phyloP scores from a whole-genome alignment of 257 asterid species.

The Parsonsia alboflavescens region DNA sequence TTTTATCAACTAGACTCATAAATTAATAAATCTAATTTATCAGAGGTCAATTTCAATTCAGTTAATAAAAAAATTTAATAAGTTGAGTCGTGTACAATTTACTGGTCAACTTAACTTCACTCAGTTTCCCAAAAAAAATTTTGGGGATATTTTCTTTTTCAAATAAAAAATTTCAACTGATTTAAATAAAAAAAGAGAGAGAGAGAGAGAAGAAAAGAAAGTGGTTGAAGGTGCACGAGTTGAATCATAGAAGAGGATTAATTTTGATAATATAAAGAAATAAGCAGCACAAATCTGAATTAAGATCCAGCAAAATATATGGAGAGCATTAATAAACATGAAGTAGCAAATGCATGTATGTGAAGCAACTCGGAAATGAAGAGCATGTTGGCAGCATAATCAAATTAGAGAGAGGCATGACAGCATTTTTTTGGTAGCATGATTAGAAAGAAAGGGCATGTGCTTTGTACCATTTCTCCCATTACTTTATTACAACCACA shows the following conservation, averaged over 20 bases:
- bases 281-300: background rate
- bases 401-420: background rate
- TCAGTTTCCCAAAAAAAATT: no score
- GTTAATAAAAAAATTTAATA: no score
- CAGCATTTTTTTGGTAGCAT: conserved; percentile 6
- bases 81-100: no score
- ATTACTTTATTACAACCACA: conserved; percentile 3
- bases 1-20: no score
- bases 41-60: no score
- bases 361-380: background rate
- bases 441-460: conserved; percentile 9
- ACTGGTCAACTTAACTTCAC: no score
- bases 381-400: conserved; percentile 1
- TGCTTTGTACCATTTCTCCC: conserved; percentile 3
- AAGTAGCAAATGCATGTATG: background rate
- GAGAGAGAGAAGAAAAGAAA: no score
- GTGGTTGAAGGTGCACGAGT: background rate
- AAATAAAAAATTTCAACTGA: no score
- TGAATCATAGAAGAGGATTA: conserved; percentile 1
- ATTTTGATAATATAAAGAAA: background rate
- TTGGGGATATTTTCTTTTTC: no score
- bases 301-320: conserved; percentile 1
- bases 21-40: no score
- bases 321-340: background rate
- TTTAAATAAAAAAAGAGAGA: background rate